phyloP scores from a whole-genome alignment of 306 rosid species.

The Pterocarpus macrocarpus region DNA sequence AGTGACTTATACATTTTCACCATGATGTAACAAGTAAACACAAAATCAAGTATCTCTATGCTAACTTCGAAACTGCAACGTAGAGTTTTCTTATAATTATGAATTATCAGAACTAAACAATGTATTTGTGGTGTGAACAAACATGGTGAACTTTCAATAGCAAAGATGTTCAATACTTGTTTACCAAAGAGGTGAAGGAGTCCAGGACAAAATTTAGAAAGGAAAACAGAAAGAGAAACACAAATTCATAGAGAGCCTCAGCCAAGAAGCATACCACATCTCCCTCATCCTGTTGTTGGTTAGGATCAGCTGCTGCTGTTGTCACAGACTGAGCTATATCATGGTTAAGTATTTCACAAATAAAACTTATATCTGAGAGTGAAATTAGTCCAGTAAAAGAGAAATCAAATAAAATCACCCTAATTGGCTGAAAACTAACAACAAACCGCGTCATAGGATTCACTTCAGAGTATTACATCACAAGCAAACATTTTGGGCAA shows the following conservation, averaged over 20 bases:
- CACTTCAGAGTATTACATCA: neutral
- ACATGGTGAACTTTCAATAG: constrained; percentile 9
- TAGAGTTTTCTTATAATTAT: neutral
- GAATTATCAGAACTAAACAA: constrained; percentile 2
- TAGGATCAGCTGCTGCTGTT: constrained; percentile 44
- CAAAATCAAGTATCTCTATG: constrained; percentile 14
- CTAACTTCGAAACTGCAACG: constrained; percentile 12
- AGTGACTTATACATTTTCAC: constrained; percentile 19
- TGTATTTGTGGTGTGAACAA: constrained; percentile 4
- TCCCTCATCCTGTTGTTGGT: constrained; percentile 45
- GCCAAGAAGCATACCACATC: constrained; percentile 52
- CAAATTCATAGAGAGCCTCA: neutral
- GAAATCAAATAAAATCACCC: constrained; percentile 11
- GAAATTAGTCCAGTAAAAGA: neutral
- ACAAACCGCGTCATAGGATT: neutral
- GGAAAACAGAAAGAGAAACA: constrained; percentile 19
- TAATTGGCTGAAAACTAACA: neutral
- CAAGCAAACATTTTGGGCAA: neutral
- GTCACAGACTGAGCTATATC: constrained; percentile 52
- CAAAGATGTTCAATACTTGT: neutral
- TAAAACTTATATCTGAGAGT: neutral
- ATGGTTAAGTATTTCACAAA: constrained; percentile 43
- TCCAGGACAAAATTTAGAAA: constrained; percentile 1
- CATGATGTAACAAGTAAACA: neutral
- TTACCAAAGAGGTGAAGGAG: neutral